Conservation (phyloP, 2,329 filamentous ascomycete species). For the Diaporthe sp. region DNA sequence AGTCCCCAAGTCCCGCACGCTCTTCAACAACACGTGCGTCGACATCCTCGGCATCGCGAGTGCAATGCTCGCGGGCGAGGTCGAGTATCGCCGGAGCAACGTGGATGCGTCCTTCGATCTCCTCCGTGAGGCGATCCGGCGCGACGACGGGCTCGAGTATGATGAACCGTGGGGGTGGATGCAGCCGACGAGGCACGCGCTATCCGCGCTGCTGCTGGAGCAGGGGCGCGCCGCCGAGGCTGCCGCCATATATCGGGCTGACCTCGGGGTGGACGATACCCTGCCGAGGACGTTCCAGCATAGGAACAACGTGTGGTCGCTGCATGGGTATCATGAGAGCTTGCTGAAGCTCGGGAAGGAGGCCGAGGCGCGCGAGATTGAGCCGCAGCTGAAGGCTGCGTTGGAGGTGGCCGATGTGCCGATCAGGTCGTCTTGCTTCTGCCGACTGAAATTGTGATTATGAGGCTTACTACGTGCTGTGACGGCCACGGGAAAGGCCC, state of each 20-base stretch:
- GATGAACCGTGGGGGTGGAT: slow-evolving; percentile 87
- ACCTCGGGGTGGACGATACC: slow-evolving; percentile 70
- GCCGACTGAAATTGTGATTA: slow-evolving; percentile 39
- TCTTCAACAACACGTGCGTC: slow-evolving; percentile 76
- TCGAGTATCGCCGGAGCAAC: slow-evolving; percentile 75
- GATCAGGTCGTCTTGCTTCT: slow-evolving; percentile 71
- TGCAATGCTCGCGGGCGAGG: slow-evolving; percentile 80
- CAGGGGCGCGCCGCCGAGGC: slow-evolving; percentile 71
- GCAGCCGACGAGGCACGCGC: slow-evolving; percentile 79
- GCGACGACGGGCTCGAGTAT: slow-evolving; percentile 75
- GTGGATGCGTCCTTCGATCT: slow-evolving; percentile 70
- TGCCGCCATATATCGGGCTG: slow-evolving; percentile 68
- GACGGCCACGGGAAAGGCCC: no score
- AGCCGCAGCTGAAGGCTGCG: slow-evolving; percentile 63
- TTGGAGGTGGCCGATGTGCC: slow-evolving; percentile 70
- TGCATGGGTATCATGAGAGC: slow-evolving; percentile 81
- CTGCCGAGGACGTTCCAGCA: slow-evolving; percentile 75
- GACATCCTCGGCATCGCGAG: slow-evolving; percentile 73
- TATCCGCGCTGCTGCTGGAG: slow-evolving; percentile 77
- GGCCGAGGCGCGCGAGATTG: slow-evolving; percentile 51
- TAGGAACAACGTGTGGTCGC: slow-evolving; percentile 80
- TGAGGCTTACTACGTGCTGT: neutral
- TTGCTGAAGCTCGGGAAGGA: slow-evolving; percentile 65
- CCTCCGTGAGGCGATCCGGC: slow-evolving; percentile 67
- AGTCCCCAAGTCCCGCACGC: slow-evolving; percentile 71